phyloP scores from a whole-genome alignment of 202 grass and related monocot genomes.

The Setaria italica region DNA sequence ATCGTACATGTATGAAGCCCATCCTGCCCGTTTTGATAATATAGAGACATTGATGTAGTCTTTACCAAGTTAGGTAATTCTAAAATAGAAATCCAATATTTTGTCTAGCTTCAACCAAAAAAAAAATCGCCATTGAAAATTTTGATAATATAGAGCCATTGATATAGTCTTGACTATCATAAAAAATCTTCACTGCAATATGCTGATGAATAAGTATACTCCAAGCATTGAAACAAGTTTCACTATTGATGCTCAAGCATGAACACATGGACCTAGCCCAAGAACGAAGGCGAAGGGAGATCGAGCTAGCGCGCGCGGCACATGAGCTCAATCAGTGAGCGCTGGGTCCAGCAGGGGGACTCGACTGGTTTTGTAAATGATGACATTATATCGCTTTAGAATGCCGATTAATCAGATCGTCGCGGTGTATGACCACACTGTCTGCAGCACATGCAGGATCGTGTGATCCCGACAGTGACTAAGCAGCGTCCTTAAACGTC shows the following conservation, averaged over 20 bases:
- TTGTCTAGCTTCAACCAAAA: no score
- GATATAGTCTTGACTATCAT: no score
- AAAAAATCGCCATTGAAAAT: no score
- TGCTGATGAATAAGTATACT: no score
- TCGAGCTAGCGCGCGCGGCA: neutral
- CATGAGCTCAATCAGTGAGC: neutral
- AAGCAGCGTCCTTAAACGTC: neutral
- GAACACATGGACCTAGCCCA: neutral
- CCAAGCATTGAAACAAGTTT: no score
- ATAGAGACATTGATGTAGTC: no score
- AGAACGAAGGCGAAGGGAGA: neutral
- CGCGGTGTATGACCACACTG: neutral
- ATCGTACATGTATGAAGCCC: no score
- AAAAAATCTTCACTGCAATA: no score
- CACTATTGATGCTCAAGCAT: neutral
- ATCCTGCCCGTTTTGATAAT: no score
- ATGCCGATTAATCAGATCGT: neutral
- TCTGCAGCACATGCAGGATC: neutral
- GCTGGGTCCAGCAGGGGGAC: neutral
- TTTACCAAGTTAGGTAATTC: no score
- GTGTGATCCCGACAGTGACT: constrained; percentile 1
- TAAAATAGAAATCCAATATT: no score
- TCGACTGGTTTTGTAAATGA: neutral
- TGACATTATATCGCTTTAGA: neutral
- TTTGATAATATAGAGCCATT: no score